A percentile compares a stretch with the other conserved stretches of the same genome.
Conservation (phyloP, 305 asterid genomes). For the Ilex paraguariensis region DNA sequence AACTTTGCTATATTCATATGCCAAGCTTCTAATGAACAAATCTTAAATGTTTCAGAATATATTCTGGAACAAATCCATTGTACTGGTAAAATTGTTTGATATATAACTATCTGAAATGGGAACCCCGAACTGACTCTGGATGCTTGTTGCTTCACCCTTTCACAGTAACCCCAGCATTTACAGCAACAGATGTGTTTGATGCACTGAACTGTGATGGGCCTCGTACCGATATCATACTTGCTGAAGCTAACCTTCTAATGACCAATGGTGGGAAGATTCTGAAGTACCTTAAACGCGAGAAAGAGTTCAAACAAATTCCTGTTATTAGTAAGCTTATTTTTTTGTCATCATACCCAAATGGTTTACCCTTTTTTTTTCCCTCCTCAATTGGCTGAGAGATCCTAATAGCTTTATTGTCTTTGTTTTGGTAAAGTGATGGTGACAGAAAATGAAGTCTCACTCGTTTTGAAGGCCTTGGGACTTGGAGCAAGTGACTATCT, state of each 20-base stretch:
- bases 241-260: conserved; percentile 47
- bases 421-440: conserved; percentile 28
- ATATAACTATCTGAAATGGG: too few relatives aligned
- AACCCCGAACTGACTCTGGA: too few relatives aligned
- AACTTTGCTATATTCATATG: too few relatives aligned
- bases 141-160: background rate
- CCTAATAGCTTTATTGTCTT: background rate
- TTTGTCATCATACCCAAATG: too few relatives aligned
- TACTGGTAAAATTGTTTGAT: too few relatives aligned
- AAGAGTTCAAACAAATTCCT: conserved; percentile 37
- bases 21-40: too few relatives aligned
- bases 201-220: conserved; percentile 41
- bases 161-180: conserved; percentile 41
- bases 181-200: conserved; percentile 32
- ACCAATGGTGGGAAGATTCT: conserved; percentile 38
- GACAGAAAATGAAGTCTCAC: conserved; percentile 25
- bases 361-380: background rate
- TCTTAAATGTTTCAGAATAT: too few relatives aligned
- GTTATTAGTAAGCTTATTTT: conserved; percentile 41
- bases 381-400: background rate
- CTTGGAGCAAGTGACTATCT: conserved; percentile 53
- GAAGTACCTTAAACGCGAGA: conserved; percentile 43
- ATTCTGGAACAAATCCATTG: too few relatives aligned
- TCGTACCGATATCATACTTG: conserved; percentile 47
- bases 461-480: conserved; percentile 38